Base-by-base conservation (phyloP, 441 rosid species). In the Pelargonium myrrhifolium region DNA sequence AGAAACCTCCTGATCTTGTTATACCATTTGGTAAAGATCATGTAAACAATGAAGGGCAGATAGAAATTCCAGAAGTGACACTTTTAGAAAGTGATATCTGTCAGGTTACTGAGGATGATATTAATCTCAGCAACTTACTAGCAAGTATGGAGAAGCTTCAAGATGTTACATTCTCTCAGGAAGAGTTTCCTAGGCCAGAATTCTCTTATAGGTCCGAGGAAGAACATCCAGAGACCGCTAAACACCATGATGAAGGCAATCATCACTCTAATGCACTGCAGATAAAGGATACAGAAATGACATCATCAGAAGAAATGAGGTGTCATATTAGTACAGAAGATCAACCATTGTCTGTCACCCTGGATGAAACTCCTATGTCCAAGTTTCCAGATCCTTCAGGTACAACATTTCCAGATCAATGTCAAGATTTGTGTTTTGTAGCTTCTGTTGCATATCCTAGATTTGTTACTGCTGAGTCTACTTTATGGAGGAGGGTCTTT, bases 131-230 rank as follows among this genome's bases (percentile, higher is more conserved):
- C 68, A 71, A 66, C 65, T 53, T 68, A 26, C 75, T 67, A 74
- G 71, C 71, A 76, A 82, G 76, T 56, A n/a, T 64, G 24, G 88
- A 84, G 86, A 83, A 77, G 76, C 76, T 72, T 78, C 84, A 64
- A 68, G 83, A 67, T 28, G 65, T 68, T 60, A 43, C 26, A 21
- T 45, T 64, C 37, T 69, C 53, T 65, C 71, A 15, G 75, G 78
- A 75, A 72, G 72, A 73, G 74, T 53, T 45, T 9, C 35, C 61
- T 40, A 71, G 69, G 62, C 6, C 59, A 47, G 71, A 74, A 45
- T 62, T 51, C 17, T 64, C 11, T 42, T 60, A 51, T 75, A 68
- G 40, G 31, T 75, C 64, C 39, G 39, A 35, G 17, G 76, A 40
- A 68, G 71, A 69, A 58, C 60, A 62, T 43, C 37, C 74, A 42